Base-by-base conservation (phyloP, 2,329 filamentous ascomycete genomes). In the Fusarium humuli region DNA sequence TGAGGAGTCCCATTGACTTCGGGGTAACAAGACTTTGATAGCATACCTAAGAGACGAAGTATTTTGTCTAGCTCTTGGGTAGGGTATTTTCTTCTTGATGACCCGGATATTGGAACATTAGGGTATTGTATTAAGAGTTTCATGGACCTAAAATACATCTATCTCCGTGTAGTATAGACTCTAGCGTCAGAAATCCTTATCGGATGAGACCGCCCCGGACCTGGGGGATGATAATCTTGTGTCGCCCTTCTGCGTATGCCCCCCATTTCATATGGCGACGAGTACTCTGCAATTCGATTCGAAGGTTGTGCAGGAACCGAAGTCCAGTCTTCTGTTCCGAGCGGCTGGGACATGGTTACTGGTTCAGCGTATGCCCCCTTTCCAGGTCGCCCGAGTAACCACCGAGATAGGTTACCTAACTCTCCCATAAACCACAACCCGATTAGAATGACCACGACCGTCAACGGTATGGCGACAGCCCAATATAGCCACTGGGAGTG, bases 401-500 rank as follows among this genome's bases (percentile, higher is more conserved):
- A 80, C 7, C 68, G 60, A 22, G 74, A 44, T 13, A 80, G 58
- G 61, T 79, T 80, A 23, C 78, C 77, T 45, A 84, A 71, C 67
- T 84, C 82, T 9, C 80, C 81, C 72, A 83, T 83, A 76, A 81
- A 83, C 76, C 79, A 80, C 6, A 85, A 73, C 1, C 82, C 82
- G 12, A 59, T 54, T 20, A 76, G 32, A 37, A 85, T 79, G 27
- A 85, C 78, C 5, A 79, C 58, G 1, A 81, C 52, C 0, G 85
- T 86, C 5, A 86, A 77, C 1, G 84, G 84, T 13, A 87, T 58
- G 3, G 85, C 83, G 1, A 81, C 79, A 4, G 78, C 80, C 85
- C 85, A 87, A 75, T 85, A 87, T 5, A 82, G 71, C 81, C 83
- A 84, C 75, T 86, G 84, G 6, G 77, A 77, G 11, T 76, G 74